These are phyloP conservation scores for Aspergillus phoenicis DNA, from an alignment of 2,329 filamentous ascomycete genomes.

Conservation along the genomic window DNA sequence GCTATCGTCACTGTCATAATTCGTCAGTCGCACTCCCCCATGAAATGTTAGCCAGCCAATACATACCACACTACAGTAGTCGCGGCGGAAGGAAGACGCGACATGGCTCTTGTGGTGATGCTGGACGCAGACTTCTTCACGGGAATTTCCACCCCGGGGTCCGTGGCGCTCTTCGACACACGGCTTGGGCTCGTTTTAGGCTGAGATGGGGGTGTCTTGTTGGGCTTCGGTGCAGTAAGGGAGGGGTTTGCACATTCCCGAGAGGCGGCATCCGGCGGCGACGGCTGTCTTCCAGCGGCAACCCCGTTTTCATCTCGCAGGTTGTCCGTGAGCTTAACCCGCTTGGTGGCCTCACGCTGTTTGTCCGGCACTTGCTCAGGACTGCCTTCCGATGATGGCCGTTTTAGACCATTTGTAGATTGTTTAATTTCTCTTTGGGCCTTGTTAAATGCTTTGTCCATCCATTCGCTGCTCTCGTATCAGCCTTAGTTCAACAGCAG, in stretches of 20 bases:
- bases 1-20: constrained; percentile 21
- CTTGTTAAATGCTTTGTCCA: constrained; percentile 36
- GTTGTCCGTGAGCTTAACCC: constrained; percentile 35
- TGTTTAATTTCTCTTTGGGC: constrained; percentile 14
- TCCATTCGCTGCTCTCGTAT: constrained; percentile 30
- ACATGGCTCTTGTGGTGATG: constrained; percentile 37
- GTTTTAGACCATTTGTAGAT: constrained; percentile 19
- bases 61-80: constrained; percentile 26
- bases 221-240: constrained; percentile 2
- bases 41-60: not conserved
- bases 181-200: constrained; percentile 13
- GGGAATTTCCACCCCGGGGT: constrained; percentile 28
- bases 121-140: constrained; percentile 30
- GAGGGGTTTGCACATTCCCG: constrained; percentile 6
- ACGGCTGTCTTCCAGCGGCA: constrained; percentile 5
- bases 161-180: constrained; percentile 11
- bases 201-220: not conserved
- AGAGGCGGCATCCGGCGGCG: constrained; percentile 7
- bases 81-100: constrained; percentile 22
- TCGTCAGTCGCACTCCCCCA: constrained; percentile 8
- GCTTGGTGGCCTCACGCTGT: constrained; percentile 20
- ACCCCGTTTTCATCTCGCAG: constrained; percentile 29
- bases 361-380: constrained; percentile 13
- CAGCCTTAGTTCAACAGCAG: not conserved
- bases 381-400: constrained; percentile 11